Conservation (phyloP, 495 filamentous ascomycete species). For the Thozetella sp. region DNA sequence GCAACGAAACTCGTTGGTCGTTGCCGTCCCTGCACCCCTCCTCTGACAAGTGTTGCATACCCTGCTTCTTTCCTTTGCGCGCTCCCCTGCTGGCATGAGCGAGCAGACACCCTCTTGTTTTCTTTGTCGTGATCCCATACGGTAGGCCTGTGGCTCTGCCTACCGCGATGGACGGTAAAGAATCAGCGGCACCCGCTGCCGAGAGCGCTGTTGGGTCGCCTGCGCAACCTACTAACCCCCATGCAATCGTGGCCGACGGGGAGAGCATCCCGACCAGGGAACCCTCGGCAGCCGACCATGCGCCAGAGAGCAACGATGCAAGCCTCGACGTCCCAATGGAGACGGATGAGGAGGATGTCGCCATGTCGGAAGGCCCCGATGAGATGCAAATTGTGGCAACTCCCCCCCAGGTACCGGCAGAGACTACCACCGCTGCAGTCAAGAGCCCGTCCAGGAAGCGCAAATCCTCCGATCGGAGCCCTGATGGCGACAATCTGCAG, state of each 20-base stretch:
- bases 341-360: conserved; percentile 8
- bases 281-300: not conserved
- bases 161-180: not conserved
- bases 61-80: conserved; percentile 2
- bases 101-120: conserved; percentile 1
- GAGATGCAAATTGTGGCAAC: conserved; percentile 6
- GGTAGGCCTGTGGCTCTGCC: not conserved
- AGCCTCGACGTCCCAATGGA: not conserved
- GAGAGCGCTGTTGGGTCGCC: not conserved
- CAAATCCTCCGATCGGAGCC: conserved; percentile 21
- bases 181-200: not conserved
- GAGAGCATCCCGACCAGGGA: not conserved
- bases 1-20: conserved; percentile 7
- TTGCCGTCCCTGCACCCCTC: conserved; percentile 11
- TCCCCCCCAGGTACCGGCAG: conserved; percentile 10
- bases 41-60: conserved; percentile 28
- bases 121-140: conserved; percentile 5
- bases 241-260: not conserved
- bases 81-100: not conserved
- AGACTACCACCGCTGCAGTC: conserved; percentile 6
- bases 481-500: conserved; percentile 1
- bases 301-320: not conserved
- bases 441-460: conserved; percentile 33
- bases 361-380: conserved; percentile 14
- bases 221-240: not conserved